These are phyloP conservation scores for Diaporthe helianthi DNA, from an alignment of 2,329 filamentous ascomycete species.

Conservation along the genomic window DNA sequence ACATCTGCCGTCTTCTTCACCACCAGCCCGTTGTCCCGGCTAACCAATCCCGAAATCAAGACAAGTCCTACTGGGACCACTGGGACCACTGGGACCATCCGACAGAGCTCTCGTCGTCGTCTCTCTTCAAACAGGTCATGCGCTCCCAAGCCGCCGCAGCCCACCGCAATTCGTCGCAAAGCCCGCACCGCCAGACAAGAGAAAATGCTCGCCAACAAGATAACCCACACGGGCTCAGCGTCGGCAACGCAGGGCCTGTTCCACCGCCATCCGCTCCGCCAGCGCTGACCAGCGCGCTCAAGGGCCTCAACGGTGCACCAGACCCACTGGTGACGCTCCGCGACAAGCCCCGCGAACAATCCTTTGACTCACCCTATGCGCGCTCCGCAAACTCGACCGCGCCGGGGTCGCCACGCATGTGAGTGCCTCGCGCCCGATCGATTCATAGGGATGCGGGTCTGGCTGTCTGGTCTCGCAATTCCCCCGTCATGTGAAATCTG, in stretches of 20 bases:
- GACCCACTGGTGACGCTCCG: slow-evolving; percentile 43
- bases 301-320: slow-evolving; percentile 49
- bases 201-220: slow-evolving; percentile 35
- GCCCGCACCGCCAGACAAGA: slow-evolving; percentile 37
- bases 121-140: slow-evolving; percentile 43
- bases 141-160: slow-evolving; percentile 48
- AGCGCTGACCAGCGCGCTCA: slow-evolving; percentile 42
- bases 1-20: background rate
- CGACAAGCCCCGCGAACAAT: slow-evolving; percentile 41
- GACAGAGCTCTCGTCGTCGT: slow-evolving; percentile 37
- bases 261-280: slow-evolving; percentile 39
- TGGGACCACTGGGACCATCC: slow-evolving; percentile 36
- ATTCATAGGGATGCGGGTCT: background rate
- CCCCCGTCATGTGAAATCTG: slow-evolving; percentile 15
- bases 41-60: slow-evolving; percentile 22
- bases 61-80: slow-evolving; percentile 33
- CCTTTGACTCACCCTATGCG: slow-evolving; percentile 62
- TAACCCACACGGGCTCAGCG: slow-evolving; percentile 38
- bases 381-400: slow-evolving; percentile 66
- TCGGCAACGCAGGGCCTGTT: slow-evolving; percentile 31
- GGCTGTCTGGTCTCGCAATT: slow-evolving; percentile 11
- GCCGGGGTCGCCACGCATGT: slow-evolving; percentile 66
- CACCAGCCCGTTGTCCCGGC: background rate
- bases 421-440: slow-evolving; percentile 42
- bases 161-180: slow-evolving; percentile 41